Evolutionary conservation across 2,329 filamentous ascomycete species (phyloP).

Genomic region (Arachnomyces sp.): DNA sequence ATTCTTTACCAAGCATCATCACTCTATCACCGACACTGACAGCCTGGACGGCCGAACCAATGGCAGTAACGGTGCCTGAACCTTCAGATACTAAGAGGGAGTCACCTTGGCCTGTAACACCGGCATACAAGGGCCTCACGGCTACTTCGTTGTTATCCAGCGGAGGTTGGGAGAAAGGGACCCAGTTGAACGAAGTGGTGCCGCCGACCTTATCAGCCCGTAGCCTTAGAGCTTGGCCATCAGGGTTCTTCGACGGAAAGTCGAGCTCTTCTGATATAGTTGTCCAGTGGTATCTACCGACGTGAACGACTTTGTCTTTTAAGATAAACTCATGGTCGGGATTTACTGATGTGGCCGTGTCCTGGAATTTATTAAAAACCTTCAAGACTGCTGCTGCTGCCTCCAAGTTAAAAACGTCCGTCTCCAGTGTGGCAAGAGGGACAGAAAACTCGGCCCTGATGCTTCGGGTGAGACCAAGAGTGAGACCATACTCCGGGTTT

Average conservation of each 20-base stretch:
- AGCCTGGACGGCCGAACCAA: constrained; percentile 20
- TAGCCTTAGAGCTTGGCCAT: constrained; percentile 1
- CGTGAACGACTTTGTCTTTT: constrained; percentile 2
- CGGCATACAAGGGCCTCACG: constrained; percentile 4
- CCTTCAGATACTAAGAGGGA: constrained; percentile 38
- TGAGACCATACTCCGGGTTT: constrained; percentile 3
- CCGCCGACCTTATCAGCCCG: background rate
- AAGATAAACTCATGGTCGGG: constrained; percentile 7
- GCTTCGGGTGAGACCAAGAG: constrained; percentile 2
- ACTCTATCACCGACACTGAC: constrained; percentile 36
- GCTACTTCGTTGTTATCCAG: constrained; percentile 3
- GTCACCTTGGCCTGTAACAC: constrained; percentile 5
- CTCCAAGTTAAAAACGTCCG: constrained; percentile 2
- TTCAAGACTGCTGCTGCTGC: constrained; percentile 1
- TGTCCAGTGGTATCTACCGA: constrained; percentile 6
- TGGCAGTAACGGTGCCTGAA: constrained; percentile 29
- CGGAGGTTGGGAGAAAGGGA: background rate
- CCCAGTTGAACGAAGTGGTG: background rate
- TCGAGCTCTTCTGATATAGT: constrained; percentile 5
- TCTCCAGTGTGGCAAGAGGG: constrained; percentile 5
- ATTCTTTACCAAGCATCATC: constrained; percentile 6
- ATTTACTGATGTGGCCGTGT: constrained; percentile 2
- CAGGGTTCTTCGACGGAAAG: background rate
- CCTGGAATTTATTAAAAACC: constrained; percentile 4
- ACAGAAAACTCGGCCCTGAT: constrained; percentile 5